These are phyloP conservation scores for Staphylotrichum tortipilum DNA, from an alignment of 495 filamentous ascomycete genomes.

Conservation along the genomic window DNA sequence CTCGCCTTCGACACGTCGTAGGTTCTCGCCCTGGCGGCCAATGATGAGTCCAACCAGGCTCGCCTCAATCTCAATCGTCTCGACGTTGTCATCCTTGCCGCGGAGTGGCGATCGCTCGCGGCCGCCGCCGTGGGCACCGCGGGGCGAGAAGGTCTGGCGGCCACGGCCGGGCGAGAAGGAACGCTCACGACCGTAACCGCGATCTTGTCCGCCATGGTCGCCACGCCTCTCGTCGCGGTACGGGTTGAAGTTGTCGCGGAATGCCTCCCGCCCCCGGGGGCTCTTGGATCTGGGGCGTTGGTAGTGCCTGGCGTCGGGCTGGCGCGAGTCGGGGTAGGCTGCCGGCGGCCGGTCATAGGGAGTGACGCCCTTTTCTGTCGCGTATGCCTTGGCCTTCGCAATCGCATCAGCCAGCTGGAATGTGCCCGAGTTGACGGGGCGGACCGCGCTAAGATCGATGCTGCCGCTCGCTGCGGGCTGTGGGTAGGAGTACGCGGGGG, in stretches of 20 bases:
- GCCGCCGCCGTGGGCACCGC: conserved; percentile 28
- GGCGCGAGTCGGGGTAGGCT: conserved; percentile 36
- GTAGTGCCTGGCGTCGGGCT: conserved; percentile 41
- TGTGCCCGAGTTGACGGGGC: conserved; percentile 62
- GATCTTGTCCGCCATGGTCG: conserved; percentile 24
- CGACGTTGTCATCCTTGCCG: conserved; percentile 51
- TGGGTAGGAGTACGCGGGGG: conserved; percentile 47
- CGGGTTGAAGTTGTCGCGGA: conserved; percentile 63
- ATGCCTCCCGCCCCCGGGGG: conserved; percentile 51
- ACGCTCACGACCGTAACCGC: conserved; percentile 53
- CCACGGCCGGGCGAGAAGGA: conserved; percentile 52
- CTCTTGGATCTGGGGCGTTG: conserved; percentile 61
- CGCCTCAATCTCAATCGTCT: conserved; percentile 69
- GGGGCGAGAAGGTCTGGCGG: conserved; percentile 43
- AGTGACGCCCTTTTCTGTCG: conserved; percentile 58
- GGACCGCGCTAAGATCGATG: conserved; percentile 66
- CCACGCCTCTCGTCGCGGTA: conserved; percentile 66
- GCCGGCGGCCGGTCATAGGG: conserved; percentile 38
- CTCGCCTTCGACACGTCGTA: conserved; percentile 67
- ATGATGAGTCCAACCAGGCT: conserved; percentile 76
- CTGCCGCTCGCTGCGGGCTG: conserved; percentile 60
- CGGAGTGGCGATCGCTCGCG: conserved; percentile 49
- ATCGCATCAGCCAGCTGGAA: conserved; percentile 67
- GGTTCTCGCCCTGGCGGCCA: conserved; percentile 72
- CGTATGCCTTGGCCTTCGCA: conserved; percentile 61